These are phyloP conservation scores for Auricularia cornea DNA, from an alignment of 768 basidiomycete genomes.

Conservation along the genomic window DNA sequence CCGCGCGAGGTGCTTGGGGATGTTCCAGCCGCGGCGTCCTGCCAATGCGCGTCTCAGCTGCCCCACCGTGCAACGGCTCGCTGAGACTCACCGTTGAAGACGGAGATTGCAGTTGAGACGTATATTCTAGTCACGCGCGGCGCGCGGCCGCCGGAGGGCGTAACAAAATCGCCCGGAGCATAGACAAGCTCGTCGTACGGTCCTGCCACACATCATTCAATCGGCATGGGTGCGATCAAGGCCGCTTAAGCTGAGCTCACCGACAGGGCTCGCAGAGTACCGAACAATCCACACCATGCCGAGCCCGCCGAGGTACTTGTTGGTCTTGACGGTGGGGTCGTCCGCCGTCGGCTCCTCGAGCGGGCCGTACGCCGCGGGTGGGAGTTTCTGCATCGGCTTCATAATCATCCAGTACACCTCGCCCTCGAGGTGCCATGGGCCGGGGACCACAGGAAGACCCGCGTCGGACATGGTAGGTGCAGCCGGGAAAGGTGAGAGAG, in stretches of 20 bases:
- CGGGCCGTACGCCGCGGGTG: background rate
- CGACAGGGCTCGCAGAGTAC: too few species aligned
- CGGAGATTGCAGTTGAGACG: slow-evolving; percentile 7
- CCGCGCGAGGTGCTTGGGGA: slow-evolving; percentile 8
- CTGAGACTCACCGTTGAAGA: slow-evolving; percentile 9
- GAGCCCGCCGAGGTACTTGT: background rate
- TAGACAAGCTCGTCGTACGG: slow-evolving; percentile 10
- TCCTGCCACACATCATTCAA: background rate
- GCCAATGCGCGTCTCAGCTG: too few species aligned
- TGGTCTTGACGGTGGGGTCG: background rate
- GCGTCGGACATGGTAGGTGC: background rate
- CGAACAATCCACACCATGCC: background rate
- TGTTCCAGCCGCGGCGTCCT: slow-evolving; percentile 8
- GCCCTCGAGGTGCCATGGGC: background rate
- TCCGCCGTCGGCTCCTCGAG: background rate
- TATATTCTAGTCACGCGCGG: slow-evolving; percentile 6
- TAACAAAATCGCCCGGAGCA: slow-evolving; percentile 7
- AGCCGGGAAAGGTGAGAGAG: too few species aligned
- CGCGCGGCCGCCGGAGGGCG: slow-evolving; percentile 2
- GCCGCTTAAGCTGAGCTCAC: background rate
- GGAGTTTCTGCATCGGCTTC: background rate
- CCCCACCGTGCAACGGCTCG: too few species aligned
- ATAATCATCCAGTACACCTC: background rate
- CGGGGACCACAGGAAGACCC: background rate
- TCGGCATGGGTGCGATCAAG: background rate